Percentiles rank a stretch among this genome's conserved stretches.
phyloP scores from a whole-genome alignment of 2,329 filamentous ascomycete species.

The Zymoseptoria pseudotritici region DNA sequence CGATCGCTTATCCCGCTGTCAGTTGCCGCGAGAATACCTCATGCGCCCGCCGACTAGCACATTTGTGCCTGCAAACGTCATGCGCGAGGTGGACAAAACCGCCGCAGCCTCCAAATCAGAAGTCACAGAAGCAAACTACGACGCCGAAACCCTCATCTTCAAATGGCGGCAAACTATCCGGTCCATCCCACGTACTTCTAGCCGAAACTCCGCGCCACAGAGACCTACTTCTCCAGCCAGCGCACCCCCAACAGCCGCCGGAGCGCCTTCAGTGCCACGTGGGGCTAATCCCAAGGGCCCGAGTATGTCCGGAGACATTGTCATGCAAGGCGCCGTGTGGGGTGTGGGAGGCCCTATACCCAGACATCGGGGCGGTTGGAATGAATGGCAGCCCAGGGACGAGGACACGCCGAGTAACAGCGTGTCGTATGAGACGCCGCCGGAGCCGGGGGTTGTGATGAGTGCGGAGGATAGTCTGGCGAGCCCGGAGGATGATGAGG shows the following conservation, averaged over 20 bases:
- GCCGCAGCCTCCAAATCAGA: conserved; percentile 3
- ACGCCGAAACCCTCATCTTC: conserved; percentile 22
- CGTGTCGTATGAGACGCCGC: conserved; percentile 24
- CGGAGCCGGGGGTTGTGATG: conserved; percentile 22
- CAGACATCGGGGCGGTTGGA: conserved; percentile 1
- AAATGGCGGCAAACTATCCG: conserved; percentile 24
- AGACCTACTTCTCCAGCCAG: not conserved
- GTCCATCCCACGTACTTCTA: conserved; percentile 13
- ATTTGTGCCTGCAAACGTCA: conserved; percentile 30
- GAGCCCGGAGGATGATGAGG: conserved; percentile 9
- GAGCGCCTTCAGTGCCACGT: not conserved
- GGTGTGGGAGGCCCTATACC: conserved; percentile 22
- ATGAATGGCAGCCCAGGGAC: not conserved
- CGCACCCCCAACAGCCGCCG: not conserved
- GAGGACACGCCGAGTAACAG: not conserved
- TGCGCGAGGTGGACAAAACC: conserved; percentile 28
- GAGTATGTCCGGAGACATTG: conserved; percentile 15
- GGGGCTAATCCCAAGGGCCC: not conserved
- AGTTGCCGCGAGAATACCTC: conserved; percentile 29
- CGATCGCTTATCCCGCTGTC: conserved; percentile 27
- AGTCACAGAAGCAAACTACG: conserved; percentile 19
- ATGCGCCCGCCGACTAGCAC: conserved; percentile 30
- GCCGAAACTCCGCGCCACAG: not conserved
- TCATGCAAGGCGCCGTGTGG: conserved; percentile 23
- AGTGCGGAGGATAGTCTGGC: conserved; percentile 16